Base-by-base conservation (phyloP, 805 yeast genomes). In the Kuraishia piskuri region DNA sequence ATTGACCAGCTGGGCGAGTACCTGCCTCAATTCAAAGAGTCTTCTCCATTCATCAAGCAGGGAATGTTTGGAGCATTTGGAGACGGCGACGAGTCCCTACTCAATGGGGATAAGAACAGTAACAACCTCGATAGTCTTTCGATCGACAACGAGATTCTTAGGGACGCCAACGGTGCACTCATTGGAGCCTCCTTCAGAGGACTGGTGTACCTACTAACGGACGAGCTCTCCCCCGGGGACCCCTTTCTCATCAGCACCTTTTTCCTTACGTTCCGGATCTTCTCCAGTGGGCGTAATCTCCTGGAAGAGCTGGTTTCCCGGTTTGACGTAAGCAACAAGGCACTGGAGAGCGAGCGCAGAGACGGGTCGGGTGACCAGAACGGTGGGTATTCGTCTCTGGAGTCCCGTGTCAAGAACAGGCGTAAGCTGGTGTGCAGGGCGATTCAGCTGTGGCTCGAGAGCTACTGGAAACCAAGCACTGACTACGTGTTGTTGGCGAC, bases 361-460 rank as follows among this genome's bases (percentile, higher is more conserved):
- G 36, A 19, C 12, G 65, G 56, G 21, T 17, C 40, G 23, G 58
- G 61, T 12, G 69, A 68, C 3, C 66, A 63, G 45, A 68, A 65
- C 49, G 73, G 71, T 2, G 68, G 64, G 46, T 73, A 65, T 54
- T 69, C 79, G 1, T 68, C 77, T 21, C 36, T 61, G 58, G 72
- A 76, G 54, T 71, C 77, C 20, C 70, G 76, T 57, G 57, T 80
- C 45, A 82, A 78, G 60, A 83, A 76, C 57, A 76, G 94, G 64
- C 72, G 92, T 62, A 80, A 82, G 56, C 68, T 86, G 49, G 82
- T 90, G 45, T 81, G 85, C 58, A 80, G 79, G 58, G 75, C 86
- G 65, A 80, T 90, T 63, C 87, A 83, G 64, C 72, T 80, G 37
- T 92, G 99, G 99, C 70, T 92, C 66, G 96, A 90, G 66, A 84